A percentile compares a stretch with the other conserved stretches of the same genome.
These are phyloP conservation scores for Ramicandelaber brevisporus DNA, from an alignment of 192 early-diverging fungal species.

Conservation along the genomic window DNA sequence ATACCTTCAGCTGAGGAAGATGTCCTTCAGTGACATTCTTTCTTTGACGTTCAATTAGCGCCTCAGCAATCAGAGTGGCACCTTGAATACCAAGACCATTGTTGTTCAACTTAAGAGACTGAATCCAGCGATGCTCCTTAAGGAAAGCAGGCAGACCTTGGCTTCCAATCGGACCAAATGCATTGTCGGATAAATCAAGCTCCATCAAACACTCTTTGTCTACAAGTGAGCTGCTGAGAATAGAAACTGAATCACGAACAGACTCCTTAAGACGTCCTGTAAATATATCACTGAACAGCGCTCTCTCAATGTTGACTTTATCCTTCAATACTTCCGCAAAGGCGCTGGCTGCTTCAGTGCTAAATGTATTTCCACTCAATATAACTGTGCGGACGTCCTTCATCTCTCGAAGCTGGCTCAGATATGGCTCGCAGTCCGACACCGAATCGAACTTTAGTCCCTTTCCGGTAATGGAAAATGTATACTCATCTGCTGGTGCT, in stretches of 20 bases:
- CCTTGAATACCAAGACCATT: conserved; percentile 86
- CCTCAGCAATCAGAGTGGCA: conserved; percentile 60
- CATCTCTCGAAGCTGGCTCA: conserved; percentile 35
- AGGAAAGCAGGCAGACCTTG: conserved; percentile 66
- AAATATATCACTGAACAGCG: conserved; percentile 44
- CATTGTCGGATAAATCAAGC: conserved; percentile 77
- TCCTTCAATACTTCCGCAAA: conserved; percentile 42
- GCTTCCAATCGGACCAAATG: conserved; percentile 92
- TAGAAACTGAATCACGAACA: conserved; percentile 59
- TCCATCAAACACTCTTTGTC: conserved; percentile 58
- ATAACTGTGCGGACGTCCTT: conserved; percentile 38
- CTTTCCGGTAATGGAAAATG: conserved; percentile 70
- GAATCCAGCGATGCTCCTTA: conserved; percentile 49
- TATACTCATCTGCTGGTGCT: conserved; percentile 14
- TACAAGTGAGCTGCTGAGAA: conserved; percentile 56
- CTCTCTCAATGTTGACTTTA: conserved; percentile 9
- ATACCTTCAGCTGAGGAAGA: conserved; percentile 38
- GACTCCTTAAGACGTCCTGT: conserved; percentile 76
- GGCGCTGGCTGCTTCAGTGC: conserved; percentile 65
- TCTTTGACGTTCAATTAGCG: conserved; percentile 48
- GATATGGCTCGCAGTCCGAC: conserved; percentile 49
- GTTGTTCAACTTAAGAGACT: conserved; percentile 83
- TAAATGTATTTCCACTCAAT: conserved; percentile 77
- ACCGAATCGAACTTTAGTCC: conserved; percentile 71
- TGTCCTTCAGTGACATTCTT: conserved; percentile 34